Evolutionary conservation across 768 basidiomycete species (phyloP).

Genomic region (Tephrocybe sp.): DNA sequence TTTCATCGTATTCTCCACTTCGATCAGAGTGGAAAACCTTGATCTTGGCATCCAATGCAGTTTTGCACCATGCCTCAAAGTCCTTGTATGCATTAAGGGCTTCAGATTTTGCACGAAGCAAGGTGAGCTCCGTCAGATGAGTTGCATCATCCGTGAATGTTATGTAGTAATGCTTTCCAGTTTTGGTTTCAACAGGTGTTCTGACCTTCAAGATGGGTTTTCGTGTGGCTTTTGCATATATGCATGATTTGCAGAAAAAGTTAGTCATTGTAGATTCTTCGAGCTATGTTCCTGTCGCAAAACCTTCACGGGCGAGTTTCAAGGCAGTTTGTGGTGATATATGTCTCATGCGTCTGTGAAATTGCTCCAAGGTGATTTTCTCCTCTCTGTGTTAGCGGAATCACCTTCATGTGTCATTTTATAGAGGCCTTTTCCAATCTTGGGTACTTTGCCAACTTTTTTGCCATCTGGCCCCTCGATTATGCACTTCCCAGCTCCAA

Average conservation of each 20-base stretch:
- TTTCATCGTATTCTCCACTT: slow-evolving; percentile 39
- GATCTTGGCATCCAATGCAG: slow-evolving; percentile 25
- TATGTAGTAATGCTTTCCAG: slow-evolving; percentile 30
- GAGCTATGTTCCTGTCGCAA: slow-evolving; percentile 28
- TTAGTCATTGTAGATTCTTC: slow-evolving; percentile 11
- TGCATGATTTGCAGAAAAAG: slow-evolving; percentile 38
- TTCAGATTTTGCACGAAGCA: slow-evolving; percentile 29
- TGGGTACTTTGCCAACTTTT: slow-evolving; percentile 20
- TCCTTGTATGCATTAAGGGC: slow-evolving; percentile 26
- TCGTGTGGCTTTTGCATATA: slow-evolving; percentile 37
- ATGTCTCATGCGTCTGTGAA: slow-evolving; percentile 34
- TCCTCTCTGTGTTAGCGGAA: slow-evolving; percentile 13
- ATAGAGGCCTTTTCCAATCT: slow-evolving; percentile 23
- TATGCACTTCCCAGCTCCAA: slow-evolving; percentile 26
- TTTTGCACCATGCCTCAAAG: slow-evolving; percentile 29
- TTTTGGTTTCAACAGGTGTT: slow-evolving; percentile 20
- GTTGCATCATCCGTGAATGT: slow-evolving; percentile 36
- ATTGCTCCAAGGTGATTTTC: slow-evolving; percentile 21
- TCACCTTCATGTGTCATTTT: slow-evolving; percentile 21
- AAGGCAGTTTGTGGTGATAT: slow-evolving; percentile 22
- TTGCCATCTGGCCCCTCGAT: slow-evolving; percentile 18
- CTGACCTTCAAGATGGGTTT: slow-evolving; percentile 30
- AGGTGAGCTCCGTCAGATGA: slow-evolving; percentile 21
- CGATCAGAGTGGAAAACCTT: too few relatives aligned
- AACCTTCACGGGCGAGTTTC: slow-evolving; percentile 22